Evolutionary conservation across 2,329 filamentous ascomycete species (phyloP).

Genomic region (Penicillium italicum): DNA sequence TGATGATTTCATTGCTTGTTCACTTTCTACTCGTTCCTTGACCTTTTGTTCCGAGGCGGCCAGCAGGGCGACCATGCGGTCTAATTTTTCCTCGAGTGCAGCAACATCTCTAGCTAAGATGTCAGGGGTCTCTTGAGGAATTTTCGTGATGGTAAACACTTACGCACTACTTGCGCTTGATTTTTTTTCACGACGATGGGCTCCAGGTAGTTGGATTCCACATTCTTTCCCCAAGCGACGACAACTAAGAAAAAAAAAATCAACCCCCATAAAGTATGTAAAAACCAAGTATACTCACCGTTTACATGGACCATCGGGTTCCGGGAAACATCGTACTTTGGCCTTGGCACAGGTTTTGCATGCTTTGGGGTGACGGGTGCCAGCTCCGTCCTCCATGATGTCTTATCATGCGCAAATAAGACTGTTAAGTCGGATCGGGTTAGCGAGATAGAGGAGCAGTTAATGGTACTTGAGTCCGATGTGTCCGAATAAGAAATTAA

Average conservation of each 20-base stretch:
- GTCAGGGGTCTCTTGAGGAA: background rate
- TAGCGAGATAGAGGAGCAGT: background rate
- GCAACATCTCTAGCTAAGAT: constrained; percentile 20
- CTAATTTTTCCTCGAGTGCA: constrained; percentile 27
- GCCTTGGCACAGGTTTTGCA: constrained; percentile 22
- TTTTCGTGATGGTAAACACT: background rate
- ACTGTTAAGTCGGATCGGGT: background rate
- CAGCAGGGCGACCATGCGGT: constrained; percentile 26
- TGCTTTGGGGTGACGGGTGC: constrained; percentile 16
- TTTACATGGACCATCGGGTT: constrained; percentile 15
- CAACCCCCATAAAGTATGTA: background rate
- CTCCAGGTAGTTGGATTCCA: constrained; percentile 22
- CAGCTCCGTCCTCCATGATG: constrained; percentile 10
- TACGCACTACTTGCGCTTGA: constrained; percentile 5
- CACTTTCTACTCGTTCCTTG: background rate
- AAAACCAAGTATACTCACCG: constrained; percentile 6
- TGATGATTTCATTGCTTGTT: constrained; percentile 2
- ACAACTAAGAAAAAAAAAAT: constrained; percentile 19
- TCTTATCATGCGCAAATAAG: background rate
- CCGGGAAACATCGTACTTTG: constrained; percentile 20
- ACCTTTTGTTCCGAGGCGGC: constrained; percentile 15
- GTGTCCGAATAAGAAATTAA: background rate
- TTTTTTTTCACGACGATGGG: constrained; percentile 20
- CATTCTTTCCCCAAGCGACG: constrained; percentile 28
- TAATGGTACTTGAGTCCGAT: background rate